Conservation (phyloP, 768 basidiomycete genomes). For the Hypsizygus marmoreus region DNA sequence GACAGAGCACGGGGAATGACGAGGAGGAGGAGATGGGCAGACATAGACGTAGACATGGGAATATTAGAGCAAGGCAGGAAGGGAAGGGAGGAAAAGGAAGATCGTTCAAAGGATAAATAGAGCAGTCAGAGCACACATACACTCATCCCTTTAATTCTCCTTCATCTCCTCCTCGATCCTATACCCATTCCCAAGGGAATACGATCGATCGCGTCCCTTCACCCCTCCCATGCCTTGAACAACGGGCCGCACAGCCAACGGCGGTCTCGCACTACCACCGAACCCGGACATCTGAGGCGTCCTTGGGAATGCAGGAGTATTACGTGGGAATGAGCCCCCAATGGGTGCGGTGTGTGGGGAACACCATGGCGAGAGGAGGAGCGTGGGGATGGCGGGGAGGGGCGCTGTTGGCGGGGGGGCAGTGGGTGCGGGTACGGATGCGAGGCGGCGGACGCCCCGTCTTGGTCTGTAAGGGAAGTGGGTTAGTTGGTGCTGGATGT, state of each 20-base stretch:
- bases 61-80: too few relatives aligned
- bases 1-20: too few relatives aligned
- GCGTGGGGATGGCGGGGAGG: constrained; percentile 36
- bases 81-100: too few relatives aligned
- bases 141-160: constrained; percentile 29
- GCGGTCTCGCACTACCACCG: constrained; percentile 5
- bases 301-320: neutral
- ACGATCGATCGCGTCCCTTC: constrained; percentile 32
- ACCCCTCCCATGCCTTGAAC: constrained; percentile 3
- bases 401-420: constrained; percentile 43
- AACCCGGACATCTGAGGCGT: too few relatives aligned
- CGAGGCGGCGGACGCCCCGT: constrained; percentile 37
- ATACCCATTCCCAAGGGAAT: constrained; percentile 29
- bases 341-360: neutral
- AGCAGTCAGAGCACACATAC: too few relatives aligned
- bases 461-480: constrained; percentile 33
- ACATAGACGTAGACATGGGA: too few relatives aligned
- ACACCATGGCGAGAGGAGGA: constrained; percentile 14
- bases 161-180: constrained; percentile 46
- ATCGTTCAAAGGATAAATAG: too few relatives aligned
- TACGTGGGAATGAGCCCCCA: neutral
- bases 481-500: constrained; percentile 6
- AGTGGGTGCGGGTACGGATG: constrained; percentile 31
- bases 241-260: constrained; percentile 4
- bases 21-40: too few relatives aligned